Percentiles rank a stretch among this genome's conserved stretches.
Evolutionary conservation across 2,329 filamentous ascomycete species (phyloP).

Genomic region (Alternaria brassicicola): DNA sequence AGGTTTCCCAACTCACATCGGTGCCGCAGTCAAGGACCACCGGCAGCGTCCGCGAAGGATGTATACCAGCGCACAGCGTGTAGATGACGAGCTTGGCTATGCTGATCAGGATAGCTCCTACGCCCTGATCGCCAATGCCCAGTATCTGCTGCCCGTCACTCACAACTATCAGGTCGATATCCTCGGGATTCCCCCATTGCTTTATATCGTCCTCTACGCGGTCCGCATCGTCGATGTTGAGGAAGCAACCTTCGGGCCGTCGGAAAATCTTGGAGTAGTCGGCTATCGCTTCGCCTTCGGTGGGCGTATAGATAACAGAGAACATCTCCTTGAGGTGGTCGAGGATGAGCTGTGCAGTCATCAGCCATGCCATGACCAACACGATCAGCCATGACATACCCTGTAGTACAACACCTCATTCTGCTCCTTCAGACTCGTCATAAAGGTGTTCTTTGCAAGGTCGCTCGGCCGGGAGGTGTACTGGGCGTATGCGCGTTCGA

Average conservation of each 20-base stretch:
- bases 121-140: slow-evolving; percentile 87
- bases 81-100: slow-evolving; percentile 83
- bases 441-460: slow-evolving; percentile 84
- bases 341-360: slow-evolving; percentile 65
- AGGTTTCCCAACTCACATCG: slow-evolving; percentile 54
- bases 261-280: slow-evolving; percentile 82
- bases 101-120: slow-evolving; percentile 83
- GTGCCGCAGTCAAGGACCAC: slow-evolving; percentile 88
- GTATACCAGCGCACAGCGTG: slow-evolving; percentile 84
- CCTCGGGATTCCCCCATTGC: slow-evolving; percentile 71
- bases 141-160: slow-evolving; percentile 78
- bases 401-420: slow-evolving; percentile 83
- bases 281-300: slow-evolving; percentile 85
- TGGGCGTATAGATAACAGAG: slow-evolving; percentile 87
- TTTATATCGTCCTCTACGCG: slow-evolving; percentile 69
- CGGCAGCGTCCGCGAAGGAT: slow-evolving; percentile 77
- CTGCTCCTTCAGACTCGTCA: slow-evolving; percentile 83
- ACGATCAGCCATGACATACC: slow-evolving; percentile 50
- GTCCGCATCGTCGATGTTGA: slow-evolving; percentile 73
- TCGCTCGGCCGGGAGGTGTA: slow-evolving; percentile 68
- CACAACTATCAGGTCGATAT: slow-evolving; percentile 88
- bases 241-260: slow-evolving; percentile 78
- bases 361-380: slow-evolving; percentile 5
- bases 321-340: slow-evolving; percentile 88
- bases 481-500: slow-evolving; percentile 78